Percentiles rank a stretch among this genome's conserved stretches.
phyloP scores from a whole-genome alignment of 2,329 filamentous ascomycete genomes.

The Beauveria scarabaeidicola region DNA sequence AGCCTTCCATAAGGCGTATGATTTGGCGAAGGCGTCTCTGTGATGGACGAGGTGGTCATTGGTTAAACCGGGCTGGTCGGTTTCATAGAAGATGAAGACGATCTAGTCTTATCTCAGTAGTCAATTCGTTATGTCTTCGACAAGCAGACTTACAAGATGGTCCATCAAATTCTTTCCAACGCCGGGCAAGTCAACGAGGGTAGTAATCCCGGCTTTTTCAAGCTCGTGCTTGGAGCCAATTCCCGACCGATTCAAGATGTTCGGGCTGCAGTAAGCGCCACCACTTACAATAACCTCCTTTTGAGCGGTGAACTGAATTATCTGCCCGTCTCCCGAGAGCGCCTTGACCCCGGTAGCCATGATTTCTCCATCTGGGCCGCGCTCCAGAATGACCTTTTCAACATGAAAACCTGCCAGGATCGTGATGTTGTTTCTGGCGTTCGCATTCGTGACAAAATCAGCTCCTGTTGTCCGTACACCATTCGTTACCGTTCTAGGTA shows the following conservation, averaged over 20 bases:
- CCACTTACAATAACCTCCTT: slow-evolving; percentile 34
- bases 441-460: slow-evolving; percentile 38
- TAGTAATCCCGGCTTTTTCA: slow-evolving; percentile 31
- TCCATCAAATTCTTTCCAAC: slow-evolving; percentile 45
- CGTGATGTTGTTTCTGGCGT: slow-evolving; percentile 34
- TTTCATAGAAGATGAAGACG: slow-evolving; percentile 54
- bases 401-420: slow-evolving; percentile 41
- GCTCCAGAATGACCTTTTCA: slow-evolving; percentile 42
- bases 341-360: slow-evolving; percentile 36
- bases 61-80: slow-evolving; percentile 41
- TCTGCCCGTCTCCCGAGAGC: slow-evolving; percentile 33
- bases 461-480: slow-evolving; percentile 45
- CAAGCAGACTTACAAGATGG: slow-evolving; percentile 26
- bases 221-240: slow-evolving; percentile 38
- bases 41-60: slow-evolving; percentile 48
- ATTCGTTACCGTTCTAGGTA: slow-evolving; percentile 41
- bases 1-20: slow-evolving; percentile 48
- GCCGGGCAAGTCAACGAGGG: slow-evolving; percentile 34
- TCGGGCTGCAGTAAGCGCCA: slow-evolving; percentile 43
- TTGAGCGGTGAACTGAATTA: slow-evolving; percentile 29
- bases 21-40: slow-evolving; percentile 39
- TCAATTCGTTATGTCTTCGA: not conserved
- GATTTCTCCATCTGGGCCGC: slow-evolving; percentile 23
- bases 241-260: slow-evolving; percentile 43
- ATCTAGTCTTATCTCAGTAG: slow-evolving; percentile 25